phyloP scores from a whole-genome alignment of 148 eudicot genomes.

The Chenopodium album region DNA sequence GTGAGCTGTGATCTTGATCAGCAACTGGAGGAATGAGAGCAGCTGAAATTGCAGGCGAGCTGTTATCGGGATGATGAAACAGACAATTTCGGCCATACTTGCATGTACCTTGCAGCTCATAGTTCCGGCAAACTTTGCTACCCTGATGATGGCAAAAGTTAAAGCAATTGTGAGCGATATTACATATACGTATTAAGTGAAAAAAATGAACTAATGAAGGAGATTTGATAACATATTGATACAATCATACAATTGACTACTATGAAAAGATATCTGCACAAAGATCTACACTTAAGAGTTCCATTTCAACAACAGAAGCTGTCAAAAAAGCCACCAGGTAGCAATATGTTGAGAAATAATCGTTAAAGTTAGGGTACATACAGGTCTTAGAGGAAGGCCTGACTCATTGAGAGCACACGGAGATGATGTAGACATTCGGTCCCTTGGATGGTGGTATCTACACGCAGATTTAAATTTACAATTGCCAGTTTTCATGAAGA shows the following conservation, averaged over 20 bases:
- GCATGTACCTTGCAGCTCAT: slow-evolving; percentile 55
- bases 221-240: background rate
- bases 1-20: slow-evolving; percentile 22
- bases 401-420: slow-evolving; percentile 30
- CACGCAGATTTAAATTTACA: slow-evolving; percentile 56
- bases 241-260: background rate
- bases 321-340: background rate
- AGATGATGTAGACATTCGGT: slow-evolving; percentile 25
- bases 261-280: background rate
- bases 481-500: slow-evolving; percentile 55
- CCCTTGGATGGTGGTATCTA: slow-evolving; percentile 55
- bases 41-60: slow-evolving; percentile 24
- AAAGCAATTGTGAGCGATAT: background rate
- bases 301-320: background rate
- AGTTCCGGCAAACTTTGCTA: slow-evolving; percentile 48
- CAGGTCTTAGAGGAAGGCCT: slow-evolving; percentile 63
- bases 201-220: background rate
- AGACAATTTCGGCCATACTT: slow-evolving; percentile 51
- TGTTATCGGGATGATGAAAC: slow-evolving; percentile 48
- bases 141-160: slow-evolving; percentile 38
- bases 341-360: background rate
- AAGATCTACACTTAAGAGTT: background rate
- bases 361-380: slow-evolving; percentile 18
- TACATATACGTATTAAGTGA: background rate
- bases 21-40: slow-evolving; percentile 23